phyloP scores from a whole-genome alignment of 2,329 filamentous ascomycete species.

The Biscogniauxia sp. region DNA sequence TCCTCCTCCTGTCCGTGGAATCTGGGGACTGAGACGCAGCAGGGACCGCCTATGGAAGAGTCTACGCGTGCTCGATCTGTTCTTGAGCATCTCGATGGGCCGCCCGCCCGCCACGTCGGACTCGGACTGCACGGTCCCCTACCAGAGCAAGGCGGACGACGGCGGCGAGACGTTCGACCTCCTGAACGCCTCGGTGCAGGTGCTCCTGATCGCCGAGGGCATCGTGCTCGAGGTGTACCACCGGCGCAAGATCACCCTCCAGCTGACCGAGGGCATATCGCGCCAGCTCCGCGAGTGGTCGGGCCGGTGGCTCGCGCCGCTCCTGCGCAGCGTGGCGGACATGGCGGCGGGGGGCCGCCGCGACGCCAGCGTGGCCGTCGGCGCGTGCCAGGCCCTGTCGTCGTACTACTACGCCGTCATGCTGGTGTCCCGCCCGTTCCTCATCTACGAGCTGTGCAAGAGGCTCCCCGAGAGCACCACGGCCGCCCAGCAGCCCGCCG shows the following conservation, averaged over 20 bases:
- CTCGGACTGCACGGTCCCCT: constrained; percentile 53
- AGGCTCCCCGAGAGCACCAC: constrained; percentile 39
- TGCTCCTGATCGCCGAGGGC: constrained; percentile 49
- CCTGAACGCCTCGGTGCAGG: constrained; percentile 51
- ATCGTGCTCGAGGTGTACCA: constrained; percentile 54
- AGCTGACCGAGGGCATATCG: constrained; percentile 53
- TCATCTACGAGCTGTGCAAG: constrained; percentile 53
- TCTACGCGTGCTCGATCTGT: constrained; percentile 50
- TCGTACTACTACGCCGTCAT: constrained; percentile 59
- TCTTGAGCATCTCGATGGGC: constrained; percentile 53
- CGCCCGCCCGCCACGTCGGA: constrained; percentile 53
- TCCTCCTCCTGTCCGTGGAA: neutral
- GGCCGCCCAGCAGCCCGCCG: constrained; percentile 18
- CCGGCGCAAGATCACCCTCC: constrained; percentile 50
- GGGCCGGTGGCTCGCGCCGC: constrained; percentile 43
- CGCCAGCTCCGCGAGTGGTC: constrained; percentile 53
- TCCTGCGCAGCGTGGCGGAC: constrained; percentile 39
- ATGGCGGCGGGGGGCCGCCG: constrained; percentile 19
- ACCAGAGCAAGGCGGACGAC: constrained; percentile 35
- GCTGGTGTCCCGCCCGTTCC: constrained; percentile 52
- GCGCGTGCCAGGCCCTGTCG: constrained; percentile 50
- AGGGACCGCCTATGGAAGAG: constrained; percentile 53
- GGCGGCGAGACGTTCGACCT: constrained; percentile 43
- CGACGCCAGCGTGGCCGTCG: constrained; percentile 36
- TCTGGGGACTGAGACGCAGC: neutral